phyloP scores from a whole-genome alignment of 345 rosid genomes.

The Eucalyptus sp. region DNA sequence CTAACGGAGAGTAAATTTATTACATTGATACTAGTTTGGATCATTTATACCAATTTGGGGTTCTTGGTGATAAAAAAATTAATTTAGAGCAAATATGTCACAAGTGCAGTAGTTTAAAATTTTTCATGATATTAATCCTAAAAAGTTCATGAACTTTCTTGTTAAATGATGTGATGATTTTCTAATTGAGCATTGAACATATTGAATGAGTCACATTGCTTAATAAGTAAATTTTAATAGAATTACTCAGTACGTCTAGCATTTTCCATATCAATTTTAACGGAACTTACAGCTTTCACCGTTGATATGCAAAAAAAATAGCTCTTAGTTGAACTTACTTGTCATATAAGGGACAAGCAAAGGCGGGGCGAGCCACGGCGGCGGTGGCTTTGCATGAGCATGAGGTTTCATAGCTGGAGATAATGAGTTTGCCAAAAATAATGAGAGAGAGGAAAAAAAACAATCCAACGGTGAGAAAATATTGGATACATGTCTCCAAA shows the following conservation, averaged over 20 bases:
- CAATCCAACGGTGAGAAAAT: background rate
- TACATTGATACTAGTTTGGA: too few relatives aligned
- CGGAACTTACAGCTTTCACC: background rate
- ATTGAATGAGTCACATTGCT: background rate
- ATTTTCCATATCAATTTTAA: too few relatives aligned
- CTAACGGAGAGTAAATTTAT: too few relatives aligned
- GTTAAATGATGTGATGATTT: background rate
- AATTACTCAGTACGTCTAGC: background rate
- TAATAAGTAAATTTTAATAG: background rate
- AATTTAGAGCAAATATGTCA: too few relatives aligned
- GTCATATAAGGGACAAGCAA: background rate
- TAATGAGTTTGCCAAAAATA: background rate
- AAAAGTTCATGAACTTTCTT: background rate
- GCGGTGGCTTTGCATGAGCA: background rate
- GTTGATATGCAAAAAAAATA: background rate
- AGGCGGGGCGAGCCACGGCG: background rate
- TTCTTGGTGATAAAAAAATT: too few relatives aligned
- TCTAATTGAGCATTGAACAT: background rate
- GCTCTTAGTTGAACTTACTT: background rate
- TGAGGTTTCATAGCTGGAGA: background rate
- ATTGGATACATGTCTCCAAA: background rate
- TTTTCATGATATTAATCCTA: background rate
- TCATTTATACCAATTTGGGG: too few relatives aligned
- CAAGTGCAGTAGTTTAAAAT: too few relatives aligned
- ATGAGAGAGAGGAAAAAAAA: background rate